These are phyloP conservation scores for Pseudonectria buxi DNA, from an alignment of 2,329 filamentous ascomycete species.

Conservation along the genomic window DNA sequence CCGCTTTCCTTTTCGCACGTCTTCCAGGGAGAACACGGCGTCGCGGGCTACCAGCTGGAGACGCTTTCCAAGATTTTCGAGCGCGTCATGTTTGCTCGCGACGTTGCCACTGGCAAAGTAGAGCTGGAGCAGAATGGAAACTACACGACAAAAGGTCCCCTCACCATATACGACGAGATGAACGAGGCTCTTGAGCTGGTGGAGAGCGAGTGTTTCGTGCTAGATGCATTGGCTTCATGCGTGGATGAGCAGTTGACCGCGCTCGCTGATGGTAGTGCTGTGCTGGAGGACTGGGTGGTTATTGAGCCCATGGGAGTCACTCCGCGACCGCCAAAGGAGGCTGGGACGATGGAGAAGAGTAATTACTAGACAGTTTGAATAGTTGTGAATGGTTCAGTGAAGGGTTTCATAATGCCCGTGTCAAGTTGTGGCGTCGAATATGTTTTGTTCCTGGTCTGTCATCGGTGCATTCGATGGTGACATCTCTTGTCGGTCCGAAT, in stretches of 20 bases:
- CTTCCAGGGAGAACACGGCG: conserved; percentile 56
- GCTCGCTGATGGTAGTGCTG: conserved; percentile 11
- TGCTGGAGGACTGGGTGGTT: conserved; percentile 13
- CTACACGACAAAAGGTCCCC: conserved; percentile 32
- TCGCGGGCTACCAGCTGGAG: conserved; percentile 51
- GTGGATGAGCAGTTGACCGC: conserved; percentile 15
- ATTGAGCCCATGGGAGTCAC: conserved; percentile 10
- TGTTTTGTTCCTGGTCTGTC: too few species aligned
- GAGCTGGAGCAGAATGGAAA: conserved; percentile 31
- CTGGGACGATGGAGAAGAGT: too few species aligned
- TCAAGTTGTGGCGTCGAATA: too few species aligned
- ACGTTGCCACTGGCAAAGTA: conserved; percentile 46
- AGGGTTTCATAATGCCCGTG: too few species aligned
- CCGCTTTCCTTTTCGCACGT: conserved; percentile 61
- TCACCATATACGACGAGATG: conserved; percentile 44
- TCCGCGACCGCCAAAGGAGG: too few species aligned
- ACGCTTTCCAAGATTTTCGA: conserved; percentile 49
- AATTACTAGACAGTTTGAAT: too few species aligned
- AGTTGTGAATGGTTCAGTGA: too few species aligned
- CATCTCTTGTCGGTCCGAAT: too few species aligned
- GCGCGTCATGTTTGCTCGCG: conserved; percentile 45
- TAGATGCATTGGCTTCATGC: conserved; percentile 40
- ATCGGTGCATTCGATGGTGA: too few species aligned
- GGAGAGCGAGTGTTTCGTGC: conserved; percentile 51
- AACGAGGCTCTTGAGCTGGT: conserved; percentile 40